Conservation (phyloP, 306 rosid genomes). For the Amphicarpaea edgeworthii region DNA sequence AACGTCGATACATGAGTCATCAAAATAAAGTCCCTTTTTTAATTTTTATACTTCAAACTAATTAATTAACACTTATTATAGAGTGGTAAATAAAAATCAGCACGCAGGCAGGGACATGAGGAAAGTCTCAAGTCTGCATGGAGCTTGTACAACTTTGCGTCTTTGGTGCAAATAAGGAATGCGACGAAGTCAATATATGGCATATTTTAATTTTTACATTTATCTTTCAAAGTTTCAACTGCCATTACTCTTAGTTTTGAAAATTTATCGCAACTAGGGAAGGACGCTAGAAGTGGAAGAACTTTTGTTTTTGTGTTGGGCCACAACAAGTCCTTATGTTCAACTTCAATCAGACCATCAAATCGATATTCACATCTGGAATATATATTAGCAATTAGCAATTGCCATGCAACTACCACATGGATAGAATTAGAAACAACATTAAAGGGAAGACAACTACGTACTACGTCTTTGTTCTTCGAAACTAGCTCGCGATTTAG, state of each 20-base stretch:
- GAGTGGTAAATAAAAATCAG: conserved; percentile 10
- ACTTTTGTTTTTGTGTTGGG: conserved; percentile 39
- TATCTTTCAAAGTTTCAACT: conserved; percentile 16
- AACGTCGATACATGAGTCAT: neutral
- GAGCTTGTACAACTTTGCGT: conserved; percentile 32
- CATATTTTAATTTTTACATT: conserved; percentile 19
- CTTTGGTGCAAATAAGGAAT: conserved; percentile 45
- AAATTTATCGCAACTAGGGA: conserved; percentile 11
- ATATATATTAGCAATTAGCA: neutral
- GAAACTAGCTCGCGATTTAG: neutral
- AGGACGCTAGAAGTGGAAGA: conserved; percentile 35
- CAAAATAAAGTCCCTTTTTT: neutral
- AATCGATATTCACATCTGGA: neutral
- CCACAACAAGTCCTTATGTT: conserved; percentile 33
- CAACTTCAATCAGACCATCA: conserved; percentile 6
- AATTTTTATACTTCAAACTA: neutral
- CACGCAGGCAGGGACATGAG: neutral
- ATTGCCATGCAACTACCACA: conserved; percentile 38
- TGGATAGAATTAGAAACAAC: neutral
- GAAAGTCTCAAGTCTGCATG: conserved; percentile 9
- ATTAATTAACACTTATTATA: too few species aligned
- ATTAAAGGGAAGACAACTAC: conserved; percentile 6
- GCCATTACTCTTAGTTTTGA: neutral
- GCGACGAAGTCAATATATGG: conserved; percentile 10
- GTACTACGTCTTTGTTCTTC: conserved; percentile 18